Percentiles rank a stretch among this genome's conserved stretches.
Conservation (phyloP, 2,329 filamentous ascomycete species). For the Cladosporium sphaerospermum region DNA sequence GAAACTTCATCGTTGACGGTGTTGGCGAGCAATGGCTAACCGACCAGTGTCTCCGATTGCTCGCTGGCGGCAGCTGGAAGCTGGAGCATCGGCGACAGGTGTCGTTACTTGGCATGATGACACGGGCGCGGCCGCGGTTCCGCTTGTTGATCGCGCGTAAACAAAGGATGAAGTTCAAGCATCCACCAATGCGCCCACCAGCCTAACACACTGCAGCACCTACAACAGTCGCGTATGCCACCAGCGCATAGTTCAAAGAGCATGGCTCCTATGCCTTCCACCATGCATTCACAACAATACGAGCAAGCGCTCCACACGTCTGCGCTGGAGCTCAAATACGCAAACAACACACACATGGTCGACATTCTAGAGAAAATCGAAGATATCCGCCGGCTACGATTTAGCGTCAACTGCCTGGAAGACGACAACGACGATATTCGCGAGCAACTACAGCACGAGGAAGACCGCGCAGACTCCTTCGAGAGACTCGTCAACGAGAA, state of each 20-base stretch:
- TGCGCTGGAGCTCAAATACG: constrained; percentile 63
- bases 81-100: background rate
- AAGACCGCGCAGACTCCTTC: constrained; percentile 53
- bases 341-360: constrained; percentile 57
- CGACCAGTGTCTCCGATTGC: background rate
- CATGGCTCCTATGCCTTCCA: constrained; percentile 18
- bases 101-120: constrained; percentile 2
- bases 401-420: constrained; percentile 64
- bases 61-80: no score
- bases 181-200: constrained; percentile 7
- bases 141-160: constrained; percentile 1
- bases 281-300: constrained; percentile 29
- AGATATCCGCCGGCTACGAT: constrained; percentile 60
- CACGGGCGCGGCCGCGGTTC: background rate
- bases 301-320: constrained; percentile 48
- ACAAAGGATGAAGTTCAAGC: background rate
- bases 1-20: constrained; percentile 57
- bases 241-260: constrained; percentile 14
- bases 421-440: constrained; percentile 67
- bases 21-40: constrained; percentile 5
- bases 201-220: constrained; percentile 6
- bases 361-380: constrained; percentile 69
- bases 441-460: constrained; percentile 54
- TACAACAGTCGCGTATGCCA: constrained; percentile 15
- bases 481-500: constrained; percentile 46